Evolutionary conservation across 2,329 filamentous ascomycete species (phyloP).

Genomic region (Monilinia fructicola): DNA sequence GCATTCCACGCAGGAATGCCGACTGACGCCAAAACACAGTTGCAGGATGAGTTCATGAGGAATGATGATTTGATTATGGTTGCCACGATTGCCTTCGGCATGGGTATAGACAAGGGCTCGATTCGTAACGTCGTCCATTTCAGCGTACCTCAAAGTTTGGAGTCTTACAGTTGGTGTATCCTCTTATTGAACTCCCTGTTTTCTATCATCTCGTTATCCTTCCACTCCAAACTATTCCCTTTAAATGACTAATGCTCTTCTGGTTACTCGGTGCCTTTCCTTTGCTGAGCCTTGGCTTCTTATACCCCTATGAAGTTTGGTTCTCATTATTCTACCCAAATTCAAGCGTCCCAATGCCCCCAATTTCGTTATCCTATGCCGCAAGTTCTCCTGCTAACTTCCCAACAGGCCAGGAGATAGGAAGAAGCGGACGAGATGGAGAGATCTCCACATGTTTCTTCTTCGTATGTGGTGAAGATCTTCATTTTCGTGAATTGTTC

Average conservation of each 20-base stretch:
- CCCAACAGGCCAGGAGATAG: slow-evolving; percentile 50
- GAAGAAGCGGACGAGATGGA: slow-evolving; percentile 56
- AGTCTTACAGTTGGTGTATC: slow-evolving; percentile 49
- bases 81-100: slow-evolving; percentile 59
- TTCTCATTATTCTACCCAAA: neutral
- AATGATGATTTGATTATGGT: slow-evolving; percentile 49
- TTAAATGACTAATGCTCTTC: neutral
- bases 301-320: neutral
- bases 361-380: neutral
- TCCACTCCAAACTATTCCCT: neutral
- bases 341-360: neutral
- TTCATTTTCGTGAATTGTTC: slow-evolving; percentile 59
- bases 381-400: neutral
- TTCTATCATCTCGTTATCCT: neutral
- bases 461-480: slow-evolving; percentile 57
- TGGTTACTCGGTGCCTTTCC: neutral
- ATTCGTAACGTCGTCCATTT: slow-evolving; percentile 57
- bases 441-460: slow-evolving; percentile 55
- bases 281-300: neutral
- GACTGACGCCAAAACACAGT: slow-evolving; percentile 45
- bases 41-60: slow-evolving; percentile 55
- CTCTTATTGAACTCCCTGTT: neutral
- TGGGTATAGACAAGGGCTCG: slow-evolving; percentile 58
- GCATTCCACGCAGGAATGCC: slow-evolving; percentile 55
- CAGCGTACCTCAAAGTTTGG: slow-evolving; percentile 52